Conservation (phyloP, 768 basidiomycete genomes). For the Kwoniella mangroviensis region DNA sequence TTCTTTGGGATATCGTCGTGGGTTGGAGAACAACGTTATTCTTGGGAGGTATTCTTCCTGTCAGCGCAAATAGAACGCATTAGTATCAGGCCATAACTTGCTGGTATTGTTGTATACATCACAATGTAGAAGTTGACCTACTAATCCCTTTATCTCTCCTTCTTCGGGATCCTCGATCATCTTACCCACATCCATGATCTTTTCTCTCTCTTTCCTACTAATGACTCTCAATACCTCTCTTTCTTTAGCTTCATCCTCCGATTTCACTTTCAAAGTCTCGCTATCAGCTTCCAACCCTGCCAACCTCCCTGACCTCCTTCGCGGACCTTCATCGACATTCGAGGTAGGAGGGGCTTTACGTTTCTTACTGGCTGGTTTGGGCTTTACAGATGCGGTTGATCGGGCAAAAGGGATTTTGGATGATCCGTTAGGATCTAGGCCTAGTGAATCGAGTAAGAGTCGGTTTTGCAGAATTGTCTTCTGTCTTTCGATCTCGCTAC, state of each 20-base stretch:
- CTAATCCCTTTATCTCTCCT: conserved; percentile 29
- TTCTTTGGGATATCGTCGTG: conserved; percentile 25
- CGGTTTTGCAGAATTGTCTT: conserved; percentile 55
- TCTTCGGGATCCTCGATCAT: conserved; percentile 45
- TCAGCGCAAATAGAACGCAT: neutral
- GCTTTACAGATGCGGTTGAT: conserved; percentile 14
- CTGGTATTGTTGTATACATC: neutral
- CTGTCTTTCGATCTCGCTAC: conserved; percentile 55
- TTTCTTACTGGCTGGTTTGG: conserved; percentile 28
- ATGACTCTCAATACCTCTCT: conserved; percentile 42
- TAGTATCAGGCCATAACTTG: too few relatives aligned
- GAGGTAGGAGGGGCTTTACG: conserved; percentile 24
- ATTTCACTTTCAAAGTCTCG: conserved; percentile 35
- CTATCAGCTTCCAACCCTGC: conserved; percentile 47
- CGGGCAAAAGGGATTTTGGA: conserved; percentile 31
- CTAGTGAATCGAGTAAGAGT: conserved; percentile 51
- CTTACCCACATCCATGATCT: conserved; percentile 38
- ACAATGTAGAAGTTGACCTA: conserved; percentile 7
- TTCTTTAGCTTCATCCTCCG: conserved; percentile 48
- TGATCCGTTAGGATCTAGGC: conserved; percentile 43
- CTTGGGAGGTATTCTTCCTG: conserved; percentile 34
- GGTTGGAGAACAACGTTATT: conserved; percentile 11
- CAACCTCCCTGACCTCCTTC: conserved; percentile 45
- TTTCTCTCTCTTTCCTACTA: conserved; percentile 41
- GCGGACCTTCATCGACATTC: conserved; percentile 36